phyloP scores from a whole-genome alignment of 768 basidiomycete species.

The Leccinum uliginosum region DNA sequence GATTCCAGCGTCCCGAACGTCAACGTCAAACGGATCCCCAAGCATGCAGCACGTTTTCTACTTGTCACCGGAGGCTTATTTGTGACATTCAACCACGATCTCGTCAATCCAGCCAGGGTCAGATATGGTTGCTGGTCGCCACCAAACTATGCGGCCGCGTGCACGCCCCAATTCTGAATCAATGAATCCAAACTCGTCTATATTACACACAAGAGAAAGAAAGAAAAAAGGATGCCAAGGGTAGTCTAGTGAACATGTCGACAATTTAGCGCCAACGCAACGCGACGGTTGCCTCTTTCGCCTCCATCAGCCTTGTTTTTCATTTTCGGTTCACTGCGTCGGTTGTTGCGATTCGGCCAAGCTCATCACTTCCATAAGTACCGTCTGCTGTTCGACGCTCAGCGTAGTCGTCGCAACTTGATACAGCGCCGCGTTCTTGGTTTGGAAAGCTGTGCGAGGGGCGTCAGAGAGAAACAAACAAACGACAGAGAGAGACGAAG shows the following conservation, averaged over 20 bases:
- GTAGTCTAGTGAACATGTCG: neutral
- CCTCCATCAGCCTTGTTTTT: neutral
- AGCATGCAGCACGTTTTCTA: neutral
- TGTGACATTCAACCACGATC: neutral
- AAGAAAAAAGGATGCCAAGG: neutral
- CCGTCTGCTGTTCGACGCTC: constrained; percentile 69
- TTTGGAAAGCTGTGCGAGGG: constrained; percentile 58
- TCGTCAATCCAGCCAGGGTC: neutral
- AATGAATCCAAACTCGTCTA: neutral
- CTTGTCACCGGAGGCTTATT: neutral
- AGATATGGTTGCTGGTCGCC: neutral
- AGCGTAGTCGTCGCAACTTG: constrained; percentile 71
- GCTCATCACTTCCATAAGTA: constrained; percentile 83
- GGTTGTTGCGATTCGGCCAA: constrained; percentile 46
- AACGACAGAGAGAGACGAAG: neutral
- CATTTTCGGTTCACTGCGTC: constrained; percentile 4
- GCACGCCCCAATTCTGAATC: neutral
- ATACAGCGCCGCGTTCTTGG: constrained; percentile 61
- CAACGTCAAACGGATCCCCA: neutral
- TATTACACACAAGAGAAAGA: neutral
- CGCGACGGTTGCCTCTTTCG: neutral
- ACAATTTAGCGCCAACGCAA: neutral
- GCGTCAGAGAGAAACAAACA: neutral
- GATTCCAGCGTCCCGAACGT: neutral
- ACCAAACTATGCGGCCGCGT: neutral